A percentile compares a stretch with the other conserved stretches of the same genome.
These are phyloP conservation scores for Tolypocladium cylindrosporum DNA, from an alignment of 2,329 filamentous ascomycete genomes.

Conservation along the genomic window DNA sequence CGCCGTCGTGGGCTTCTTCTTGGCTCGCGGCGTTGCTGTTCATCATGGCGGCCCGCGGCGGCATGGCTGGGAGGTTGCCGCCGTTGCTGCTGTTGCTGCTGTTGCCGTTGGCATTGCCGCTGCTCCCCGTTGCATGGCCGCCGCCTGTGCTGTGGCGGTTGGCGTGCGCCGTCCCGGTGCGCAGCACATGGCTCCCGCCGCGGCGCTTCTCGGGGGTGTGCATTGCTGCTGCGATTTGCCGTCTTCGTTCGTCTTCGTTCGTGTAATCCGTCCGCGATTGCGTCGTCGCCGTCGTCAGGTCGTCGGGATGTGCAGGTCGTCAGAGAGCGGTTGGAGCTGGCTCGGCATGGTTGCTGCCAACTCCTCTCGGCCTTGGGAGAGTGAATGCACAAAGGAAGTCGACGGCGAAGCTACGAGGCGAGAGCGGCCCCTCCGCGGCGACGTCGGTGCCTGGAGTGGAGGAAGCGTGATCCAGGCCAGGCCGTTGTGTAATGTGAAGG, in stretches of 20 bases:
- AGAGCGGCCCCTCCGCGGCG: background rate
- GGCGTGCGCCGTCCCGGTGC: constrained; percentile 8
- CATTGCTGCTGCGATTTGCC: constrained; percentile 16
- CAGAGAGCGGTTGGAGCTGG: constrained; percentile 7
- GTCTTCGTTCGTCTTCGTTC: background rate
- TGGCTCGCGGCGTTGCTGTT: constrained; percentile 10
- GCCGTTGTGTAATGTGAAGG: background rate
- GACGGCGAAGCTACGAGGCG: background rate
- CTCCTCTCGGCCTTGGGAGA: background rate
- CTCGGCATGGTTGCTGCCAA: constrained; percentile 18
- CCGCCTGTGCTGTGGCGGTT: constrained; percentile 13
- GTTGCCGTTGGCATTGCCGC: constrained; percentile 10
- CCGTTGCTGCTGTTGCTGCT: constrained; percentile 2
- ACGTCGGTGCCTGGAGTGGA: background rate
- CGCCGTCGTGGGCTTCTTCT: constrained; percentile 14
- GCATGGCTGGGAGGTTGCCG: constrained; percentile 17
- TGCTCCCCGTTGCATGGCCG: constrained; percentile 7
- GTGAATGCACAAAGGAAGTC: background rate
- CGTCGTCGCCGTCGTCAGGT: constrained; percentile 9
- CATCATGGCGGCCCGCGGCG: constrained; percentile 18
- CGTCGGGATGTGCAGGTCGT: constrained; percentile 13
- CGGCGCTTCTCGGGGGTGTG: constrained; percentile 35
- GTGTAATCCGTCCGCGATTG: background rate
- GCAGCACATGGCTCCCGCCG: constrained; percentile 16
- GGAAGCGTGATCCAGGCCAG: background rate